A percentile compares a stretch with the other conserved stretches of the same genome.
phyloP scores from a whole-genome alignment of 768 basidiomycete species.

The Trichaptum fuscoviolaceum region DNA sequence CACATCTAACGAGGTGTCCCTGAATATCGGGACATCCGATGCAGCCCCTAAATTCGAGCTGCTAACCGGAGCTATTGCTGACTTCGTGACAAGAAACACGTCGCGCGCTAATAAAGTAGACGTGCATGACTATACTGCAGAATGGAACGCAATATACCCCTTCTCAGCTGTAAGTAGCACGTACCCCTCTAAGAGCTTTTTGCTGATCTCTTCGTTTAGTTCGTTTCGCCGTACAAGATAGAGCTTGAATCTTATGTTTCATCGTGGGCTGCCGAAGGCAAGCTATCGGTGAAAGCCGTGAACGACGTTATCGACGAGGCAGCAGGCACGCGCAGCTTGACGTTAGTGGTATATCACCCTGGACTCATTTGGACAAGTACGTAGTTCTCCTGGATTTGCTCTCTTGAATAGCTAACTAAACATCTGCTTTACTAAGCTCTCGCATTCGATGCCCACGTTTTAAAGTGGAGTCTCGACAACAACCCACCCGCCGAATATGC shows the following conservation, averaged over 20 bases:
- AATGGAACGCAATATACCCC: conserved; percentile 86
- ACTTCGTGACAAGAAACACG: conserved; percentile 46
- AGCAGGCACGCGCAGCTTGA: conserved; percentile 65
- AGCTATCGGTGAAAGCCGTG: conserved; percentile 52
- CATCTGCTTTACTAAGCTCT: conserved; percentile 44
- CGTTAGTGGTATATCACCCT: conserved; percentile 67
- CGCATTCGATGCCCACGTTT: conserved; percentile 86
- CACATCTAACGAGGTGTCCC: conserved; percentile 60
- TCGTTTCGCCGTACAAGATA: conserved; percentile 81
- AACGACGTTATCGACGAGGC: conserved; percentile 49
- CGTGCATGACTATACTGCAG: conserved; percentile 74
- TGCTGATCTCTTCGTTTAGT: conserved; percentile 36
- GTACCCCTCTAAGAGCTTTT: conserved; percentile 5
- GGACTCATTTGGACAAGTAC: conserved; percentile 83
- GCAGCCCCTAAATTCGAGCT: conserved; percentile 68
- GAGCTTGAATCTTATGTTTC: conserved; percentile 49
- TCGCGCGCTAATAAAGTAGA: conserved; percentile 38
- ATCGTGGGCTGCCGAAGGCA: conserved; percentile 36
- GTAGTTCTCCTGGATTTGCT: conserved; percentile 13
- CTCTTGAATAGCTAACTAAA: not conserved
- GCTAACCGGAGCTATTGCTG: conserved; percentile 58
- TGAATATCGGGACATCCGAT: conserved; percentile 82
- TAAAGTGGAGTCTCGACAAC: conserved; percentile 78
- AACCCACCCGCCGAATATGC: conserved; percentile 70
- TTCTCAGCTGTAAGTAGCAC: conserved; percentile 57